phyloP scores from a whole-genome alignment of 2,329 filamentous ascomycete species.

The Cladobotryum protrusum region DNA sequence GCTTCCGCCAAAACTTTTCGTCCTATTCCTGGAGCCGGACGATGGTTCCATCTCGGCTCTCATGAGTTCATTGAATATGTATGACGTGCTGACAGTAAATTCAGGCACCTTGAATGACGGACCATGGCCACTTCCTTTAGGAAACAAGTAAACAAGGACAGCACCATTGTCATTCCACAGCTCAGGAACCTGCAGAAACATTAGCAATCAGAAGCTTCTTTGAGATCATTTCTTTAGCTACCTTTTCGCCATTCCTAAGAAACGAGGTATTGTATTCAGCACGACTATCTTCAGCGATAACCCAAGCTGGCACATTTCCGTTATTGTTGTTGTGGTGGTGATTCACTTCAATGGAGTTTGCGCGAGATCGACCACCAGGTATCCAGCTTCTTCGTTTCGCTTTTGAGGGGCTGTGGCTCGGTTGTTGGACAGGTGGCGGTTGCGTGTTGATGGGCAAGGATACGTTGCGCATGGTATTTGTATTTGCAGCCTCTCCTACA shows the following conservation, averaged over 20 bases:
- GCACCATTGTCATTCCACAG: constrained; percentile 58
- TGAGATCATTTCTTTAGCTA: constrained; percentile 21
- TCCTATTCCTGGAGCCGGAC: constrained; percentile 26
- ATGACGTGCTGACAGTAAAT: constrained; percentile 48
- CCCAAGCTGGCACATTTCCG: constrained; percentile 41
- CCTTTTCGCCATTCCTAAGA: constrained; percentile 50
- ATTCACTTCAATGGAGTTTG: constrained; percentile 37
- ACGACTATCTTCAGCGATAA: constrained; percentile 45
- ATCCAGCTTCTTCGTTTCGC: constrained; percentile 49
- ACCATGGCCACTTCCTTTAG: constrained; percentile 42
- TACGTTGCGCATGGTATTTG: constrained; percentile 27
- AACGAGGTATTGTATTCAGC: constrained; percentile 51
- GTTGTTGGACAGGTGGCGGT: constrained; percentile 21
- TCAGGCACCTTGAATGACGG: constrained; percentile 57
- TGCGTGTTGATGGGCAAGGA: constrained; percentile 25
- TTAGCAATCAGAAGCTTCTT: not conserved
- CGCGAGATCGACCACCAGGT: constrained; percentile 45
- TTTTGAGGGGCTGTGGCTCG: constrained; percentile 39
- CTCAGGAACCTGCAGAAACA: constrained; percentile 50
- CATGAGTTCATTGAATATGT: constrained; percentile 48
- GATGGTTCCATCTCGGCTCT: constrained; percentile 36
- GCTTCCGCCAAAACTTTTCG: constrained; percentile 41
- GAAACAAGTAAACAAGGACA: constrained; percentile 52
- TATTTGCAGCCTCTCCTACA: constrained; percentile 20
- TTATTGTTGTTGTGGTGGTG: constrained; percentile 9